A percentile compares a stretch with the other conserved stretches of the same genome.
Evolutionary conservation across 2,329 filamentous ascomycete genomes (phyloP).

Genomic region (Zymoseptoria brevis): DNA sequence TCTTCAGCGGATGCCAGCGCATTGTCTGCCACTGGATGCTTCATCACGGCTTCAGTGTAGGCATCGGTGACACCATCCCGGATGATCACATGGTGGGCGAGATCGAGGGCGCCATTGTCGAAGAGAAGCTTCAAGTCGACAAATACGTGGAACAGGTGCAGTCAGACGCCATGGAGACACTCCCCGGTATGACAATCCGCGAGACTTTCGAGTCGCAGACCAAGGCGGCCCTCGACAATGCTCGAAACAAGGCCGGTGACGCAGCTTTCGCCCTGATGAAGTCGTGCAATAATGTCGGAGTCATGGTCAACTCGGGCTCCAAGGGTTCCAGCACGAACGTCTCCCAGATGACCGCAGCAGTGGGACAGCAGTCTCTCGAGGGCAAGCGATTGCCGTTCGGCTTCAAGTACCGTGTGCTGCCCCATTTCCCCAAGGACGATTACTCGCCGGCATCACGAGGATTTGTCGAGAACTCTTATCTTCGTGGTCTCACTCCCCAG

Average conservation of each 20-base stretch:
- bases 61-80: constrained; percentile 96
- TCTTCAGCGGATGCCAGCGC: constrained; percentile 91
- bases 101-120: constrained; percentile 73
- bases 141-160: constrained; percentile 70
- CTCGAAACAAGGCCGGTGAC: constrained; percentile 92
- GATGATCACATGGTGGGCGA: constrained; percentile 75
- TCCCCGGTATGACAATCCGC: constrained; percentile 96
- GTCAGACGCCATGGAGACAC: constrained; percentile 77
- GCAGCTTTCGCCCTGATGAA: constrained; percentile 87
- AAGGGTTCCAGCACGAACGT: constrained; percentile 99
- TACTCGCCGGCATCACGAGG: constrained; percentile 95
- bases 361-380: constrained; percentile 96
- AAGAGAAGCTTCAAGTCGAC: constrained; percentile 74
- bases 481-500: constrained; percentile 86
- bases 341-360: constrained; percentile 96
- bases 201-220: constrained; percentile 98
- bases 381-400: constrained; percentile 98
- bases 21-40: constrained; percentile 97
- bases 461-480: constrained; percentile 97
- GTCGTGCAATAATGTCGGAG: constrained; percentile 90
- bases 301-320: constrained; percentile 92
- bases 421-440: constrained; percentile 98
- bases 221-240: constrained; percentile 85
- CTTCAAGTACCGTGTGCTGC: constrained; percentile 94
- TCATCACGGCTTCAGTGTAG: constrained; percentile 94